Conservation (phyloP, 2,329 filamentous ascomycete genomes). For the Eurotiales sp. region DNA sequence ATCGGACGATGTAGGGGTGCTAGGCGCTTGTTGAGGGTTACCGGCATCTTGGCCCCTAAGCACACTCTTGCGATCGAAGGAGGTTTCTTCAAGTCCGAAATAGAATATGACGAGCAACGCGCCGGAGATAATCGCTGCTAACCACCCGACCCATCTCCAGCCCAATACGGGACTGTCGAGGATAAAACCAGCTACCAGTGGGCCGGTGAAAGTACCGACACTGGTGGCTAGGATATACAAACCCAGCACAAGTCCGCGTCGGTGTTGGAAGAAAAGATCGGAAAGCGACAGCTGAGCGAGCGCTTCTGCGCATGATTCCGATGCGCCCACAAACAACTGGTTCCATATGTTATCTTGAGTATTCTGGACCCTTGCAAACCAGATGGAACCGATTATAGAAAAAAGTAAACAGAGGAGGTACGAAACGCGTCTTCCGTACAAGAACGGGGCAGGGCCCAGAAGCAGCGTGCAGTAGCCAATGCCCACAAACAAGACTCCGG, state of each 20-base stretch:
- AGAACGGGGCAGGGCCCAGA: conserved; percentile 50
- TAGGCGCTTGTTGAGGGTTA: too few relatives aligned
- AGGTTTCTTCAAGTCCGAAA: conserved; percentile 53
- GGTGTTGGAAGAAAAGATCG: conserved; percentile 57
- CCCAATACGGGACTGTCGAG: conserved; percentile 40
- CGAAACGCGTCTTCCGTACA: conserved; percentile 54
- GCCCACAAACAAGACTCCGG: conserved; percentile 53
- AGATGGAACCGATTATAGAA: conserved; percentile 50
- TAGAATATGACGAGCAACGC: conserved; percentile 47
- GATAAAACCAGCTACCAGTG: conserved; percentile 52
- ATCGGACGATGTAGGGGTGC: not conserved
- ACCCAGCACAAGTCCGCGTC: conserved; percentile 52
- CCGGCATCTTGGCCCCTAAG: conserved; percentile 12
- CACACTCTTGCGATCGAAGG: conserved; percentile 18
- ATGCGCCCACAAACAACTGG: conserved; percentile 57
- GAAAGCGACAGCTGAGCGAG: conserved; percentile 54
- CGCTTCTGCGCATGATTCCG: conserved; percentile 55
- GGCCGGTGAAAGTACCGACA: conserved; percentile 55
- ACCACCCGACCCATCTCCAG: conserved; percentile 55
- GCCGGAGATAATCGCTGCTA: conserved; percentile 49
- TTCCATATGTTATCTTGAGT: conserved; percentile 50
- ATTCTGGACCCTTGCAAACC: conserved; percentile 48
- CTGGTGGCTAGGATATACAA: conserved; percentile 55
- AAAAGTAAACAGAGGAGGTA: conserved; percentile 52
- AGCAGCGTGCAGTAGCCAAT: conserved; percentile 56